Conservation (phyloP, 257 asterid genomes). For the Plantago major region DNA sequence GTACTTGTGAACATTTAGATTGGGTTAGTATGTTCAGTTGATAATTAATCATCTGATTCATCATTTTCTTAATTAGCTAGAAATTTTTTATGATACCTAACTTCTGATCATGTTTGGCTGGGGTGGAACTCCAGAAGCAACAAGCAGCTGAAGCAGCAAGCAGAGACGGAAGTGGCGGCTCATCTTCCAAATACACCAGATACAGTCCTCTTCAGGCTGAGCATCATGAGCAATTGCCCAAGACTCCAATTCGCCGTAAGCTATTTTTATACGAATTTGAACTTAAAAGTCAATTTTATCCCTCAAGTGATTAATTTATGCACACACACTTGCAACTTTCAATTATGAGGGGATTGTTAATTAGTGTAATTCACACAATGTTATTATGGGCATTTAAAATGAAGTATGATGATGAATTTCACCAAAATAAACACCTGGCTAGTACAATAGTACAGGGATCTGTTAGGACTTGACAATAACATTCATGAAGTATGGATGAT, state of each 20-base stretch:
- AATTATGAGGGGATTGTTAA: too few relatives aligned
- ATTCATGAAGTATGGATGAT: constrained; percentile 28
- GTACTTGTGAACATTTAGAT: too few relatives aligned
- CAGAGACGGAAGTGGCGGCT: constrained; percentile 33
- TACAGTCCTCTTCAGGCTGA: constrained; percentile 36
- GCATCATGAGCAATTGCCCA: constrained; percentile 40
- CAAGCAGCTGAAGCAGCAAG: constrained; percentile 31
- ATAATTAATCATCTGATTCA: background rate
- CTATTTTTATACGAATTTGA: background rate
- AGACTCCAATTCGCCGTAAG: constrained; percentile 81
- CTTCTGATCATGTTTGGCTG: background rate
- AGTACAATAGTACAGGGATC: too few relatives aligned
- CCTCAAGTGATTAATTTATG: background rate
- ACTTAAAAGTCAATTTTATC: background rate
- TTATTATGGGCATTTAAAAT: too few relatives aligned
- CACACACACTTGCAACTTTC: background rate
- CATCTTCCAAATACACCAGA: constrained; percentile 51
- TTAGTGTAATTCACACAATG: too few relatives aligned
- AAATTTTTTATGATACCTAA: background rate
- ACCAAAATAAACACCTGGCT: too few relatives aligned
- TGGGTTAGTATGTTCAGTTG: too few relatives aligned
- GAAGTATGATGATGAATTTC: too few relatives aligned
- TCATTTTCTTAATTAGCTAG: background rate
- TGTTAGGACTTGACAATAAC: too few relatives aligned
- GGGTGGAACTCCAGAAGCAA: constrained; percentile 49